Base-by-base conservation (phyloP, 1,139 yeast species). In the Candida buenavistaensis region DNA sequence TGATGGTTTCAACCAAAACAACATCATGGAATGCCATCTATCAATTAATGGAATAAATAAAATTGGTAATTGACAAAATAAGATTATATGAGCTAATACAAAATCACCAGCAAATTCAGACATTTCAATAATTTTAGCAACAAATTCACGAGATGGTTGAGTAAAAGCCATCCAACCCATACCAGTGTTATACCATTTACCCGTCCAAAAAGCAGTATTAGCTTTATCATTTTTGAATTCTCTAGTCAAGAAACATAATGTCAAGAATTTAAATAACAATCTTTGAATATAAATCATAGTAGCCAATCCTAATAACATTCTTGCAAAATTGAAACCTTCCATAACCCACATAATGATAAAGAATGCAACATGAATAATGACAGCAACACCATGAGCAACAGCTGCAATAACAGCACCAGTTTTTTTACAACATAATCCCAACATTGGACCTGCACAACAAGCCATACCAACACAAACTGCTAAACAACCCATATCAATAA, bases 191-290 rank as follows among this genome's bases (percentile, higher is more conserved):
- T 90, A 88, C 99, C 99, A 92, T 67, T 90, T 90, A 76, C 99
- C 99, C 44, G 96, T 85, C 99, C 99, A 92, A 92, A 95, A 92
- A 19, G 98, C 97, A 52, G 95, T 83, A 70, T 92, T 92, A 28
- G 98, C 77, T 60, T 85, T 90, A 65, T 94, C 98, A 54, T 88
- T 90, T 80, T 90, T 92, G 74, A 89, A 90, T 69, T 92, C 99
- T 73, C 99, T 83, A 35, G 98, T 90, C 60, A 92, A 76, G 67
- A 82, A 69, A 48, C 78, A 65, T 38, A 84, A 68, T 13, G 96
- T 86, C 73, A 92, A 72, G 54, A 86, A 63, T 73, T 92, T 89
- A 78, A 92, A 86, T 48, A 92, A 64, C 38, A 84, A 67, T 72
- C 98, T 82, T 75, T 94, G 96, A 53, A 86, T 70, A 66, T 90